These are phyloP conservation scores for Lecanicillium sp. DNA, from an alignment of 2,329 filamentous ascomycete species.

Conservation along the genomic window DNA sequence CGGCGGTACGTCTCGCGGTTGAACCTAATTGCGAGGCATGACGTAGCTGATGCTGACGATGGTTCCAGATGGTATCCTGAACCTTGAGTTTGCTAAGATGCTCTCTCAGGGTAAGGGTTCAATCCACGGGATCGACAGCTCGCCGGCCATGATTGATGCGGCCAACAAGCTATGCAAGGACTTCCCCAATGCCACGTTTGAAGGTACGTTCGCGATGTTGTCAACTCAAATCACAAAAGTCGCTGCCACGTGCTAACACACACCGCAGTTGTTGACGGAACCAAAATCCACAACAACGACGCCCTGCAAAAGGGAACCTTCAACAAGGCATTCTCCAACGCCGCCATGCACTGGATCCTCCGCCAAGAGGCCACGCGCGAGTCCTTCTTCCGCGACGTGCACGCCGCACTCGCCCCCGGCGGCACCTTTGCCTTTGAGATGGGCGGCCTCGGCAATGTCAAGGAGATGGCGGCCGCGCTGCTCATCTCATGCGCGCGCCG, in stretches of 20 bases:
- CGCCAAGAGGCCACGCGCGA: conserved; percentile 35
- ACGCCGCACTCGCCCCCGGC: conserved; percentile 45
- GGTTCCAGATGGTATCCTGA: conserved; percentile 49
- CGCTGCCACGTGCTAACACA: conserved; percentile 7
- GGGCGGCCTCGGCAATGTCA: conserved; percentile 64
- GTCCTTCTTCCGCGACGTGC: conserved; percentile 48
- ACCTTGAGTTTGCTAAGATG: conserved; percentile 44
- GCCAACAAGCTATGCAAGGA: conserved; percentile 36
- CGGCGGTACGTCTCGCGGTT: conserved; percentile 40
- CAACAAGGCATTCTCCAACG: conserved; percentile 60
- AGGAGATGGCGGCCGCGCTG: conserved; percentile 55
- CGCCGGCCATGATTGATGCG: conserved; percentile 51
- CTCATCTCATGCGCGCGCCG: conserved; percentile 47
- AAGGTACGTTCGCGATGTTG: conserved; percentile 28
- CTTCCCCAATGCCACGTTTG: conserved; percentile 37
- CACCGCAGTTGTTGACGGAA: conserved; percentile 40
- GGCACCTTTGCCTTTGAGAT: conserved; percentile 63
- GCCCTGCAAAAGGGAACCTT: conserved; percentile 33
- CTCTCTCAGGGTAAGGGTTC: conserved; percentile 39
- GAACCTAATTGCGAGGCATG: background rate
- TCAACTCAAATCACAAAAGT: background rate
- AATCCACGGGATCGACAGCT: conserved; percentile 54
- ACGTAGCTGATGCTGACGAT: background rate
- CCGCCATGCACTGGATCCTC: conserved; percentile 63
- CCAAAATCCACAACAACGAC: conserved; percentile 29